Percentiles rank a stretch among this genome's conserved stretches.
phyloP scores from a whole-genome alignment of 2,329 filamentous ascomycete species.

The Aquanectria penicillioides region DNA sequence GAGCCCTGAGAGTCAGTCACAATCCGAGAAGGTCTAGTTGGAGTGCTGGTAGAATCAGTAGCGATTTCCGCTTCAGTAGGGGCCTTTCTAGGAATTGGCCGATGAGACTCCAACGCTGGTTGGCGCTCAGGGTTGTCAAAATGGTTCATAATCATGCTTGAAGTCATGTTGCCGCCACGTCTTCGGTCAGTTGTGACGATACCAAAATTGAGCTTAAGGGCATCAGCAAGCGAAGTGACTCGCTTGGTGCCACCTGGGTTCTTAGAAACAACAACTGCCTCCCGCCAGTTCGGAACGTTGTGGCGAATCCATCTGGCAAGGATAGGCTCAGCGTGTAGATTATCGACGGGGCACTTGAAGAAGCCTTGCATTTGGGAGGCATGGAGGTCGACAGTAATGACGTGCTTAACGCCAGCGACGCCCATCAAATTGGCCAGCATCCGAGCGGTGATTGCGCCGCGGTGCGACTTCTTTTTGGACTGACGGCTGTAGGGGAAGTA shows the following conservation, averaged over 20 bases:
- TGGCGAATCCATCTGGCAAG: constrained; percentile 95
- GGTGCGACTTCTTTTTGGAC: constrained; percentile 98
- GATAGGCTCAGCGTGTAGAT: constrained; percentile 93
- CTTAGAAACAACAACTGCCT: constrained; percentile 97
- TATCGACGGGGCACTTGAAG: constrained; percentile 97
- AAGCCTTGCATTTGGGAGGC: constrained; percentile 99
- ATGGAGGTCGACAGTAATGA: constrained; percentile 97
- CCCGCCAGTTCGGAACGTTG: constrained; percentile 87
- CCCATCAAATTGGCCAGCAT: constrained; percentile 96
- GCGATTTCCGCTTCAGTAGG: constrained; percentile 34
- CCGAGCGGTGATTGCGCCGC: constrained; percentile 93
- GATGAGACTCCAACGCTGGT: constrained; percentile 50
- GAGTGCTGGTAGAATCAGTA: constrained; percentile 29
- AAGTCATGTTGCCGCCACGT: constrained; percentile 75
- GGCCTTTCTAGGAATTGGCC: constrained; percentile 33
- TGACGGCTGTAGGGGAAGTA: constrained; percentile 99
- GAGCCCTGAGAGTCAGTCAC: constrained; percentile 57
- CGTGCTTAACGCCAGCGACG: constrained; percentile 94
- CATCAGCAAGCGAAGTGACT: constrained; percentile 94
- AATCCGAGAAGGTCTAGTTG: constrained; percentile 42
- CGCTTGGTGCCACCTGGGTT: constrained; percentile 97
- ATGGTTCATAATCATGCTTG: constrained; percentile 80
- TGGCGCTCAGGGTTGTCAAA: constrained; percentile 68
- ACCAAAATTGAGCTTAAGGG: constrained; percentile 96
- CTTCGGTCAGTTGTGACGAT: constrained; percentile 89